Base-by-base conservation (phyloP, 148 eudicot species). In the Camellia granthamiana region DNA sequence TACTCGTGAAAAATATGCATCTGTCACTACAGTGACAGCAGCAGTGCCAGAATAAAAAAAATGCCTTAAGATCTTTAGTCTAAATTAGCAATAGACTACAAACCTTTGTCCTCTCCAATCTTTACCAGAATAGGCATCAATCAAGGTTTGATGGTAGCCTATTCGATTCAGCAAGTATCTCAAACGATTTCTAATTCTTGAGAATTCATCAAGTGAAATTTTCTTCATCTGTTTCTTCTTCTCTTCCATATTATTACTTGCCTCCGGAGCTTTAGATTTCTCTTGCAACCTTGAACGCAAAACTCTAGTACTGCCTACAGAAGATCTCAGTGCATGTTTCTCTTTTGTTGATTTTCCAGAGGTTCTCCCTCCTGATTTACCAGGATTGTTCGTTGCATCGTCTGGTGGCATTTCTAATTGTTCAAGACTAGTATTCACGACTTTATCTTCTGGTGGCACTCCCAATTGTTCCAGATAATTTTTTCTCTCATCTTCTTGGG, bases 61-160 rank as follows among this genome's bases (percentile, higher is more conserved):
- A 46, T 51, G 10, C 16, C 21, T 21, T 23, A 60, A 62, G 49
- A 13, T 9, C 38, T 16, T 44, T 52, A 15, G 16, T 77, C 38
- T n/a, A 4, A 56, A 83, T 18, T 43, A 8, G 61, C 9, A 72
- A 46, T 21, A 64, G 61, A 77, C 19, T 54, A 84, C 92, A 76
- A 71, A 94, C 98, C 98, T 94, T 82, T 89, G 98, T 56, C 97
- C 94, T 84, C 89, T 94, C 98, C 98, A 94, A 63, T 97, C 98
- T 86, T 94, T 97, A 72, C 90, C 92, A 74, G 95, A 86, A 78
- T 94, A 94, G 74, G 95, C 98, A 79, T 92, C 98, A 71, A 94
- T 90, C 71, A 94, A 84, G 81, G 77, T 92, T 79, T 87, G 95
- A 82, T 91, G 94, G 81, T 87, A 90, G 52, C 77, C 78, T 84